Percentiles rank a stretch among this genome's conserved stretches.
Evolutionary conservation across 2,329 filamentous ascomycete species (phyloP).

Genomic region (Neodidymelliopsis sp.): DNA sequence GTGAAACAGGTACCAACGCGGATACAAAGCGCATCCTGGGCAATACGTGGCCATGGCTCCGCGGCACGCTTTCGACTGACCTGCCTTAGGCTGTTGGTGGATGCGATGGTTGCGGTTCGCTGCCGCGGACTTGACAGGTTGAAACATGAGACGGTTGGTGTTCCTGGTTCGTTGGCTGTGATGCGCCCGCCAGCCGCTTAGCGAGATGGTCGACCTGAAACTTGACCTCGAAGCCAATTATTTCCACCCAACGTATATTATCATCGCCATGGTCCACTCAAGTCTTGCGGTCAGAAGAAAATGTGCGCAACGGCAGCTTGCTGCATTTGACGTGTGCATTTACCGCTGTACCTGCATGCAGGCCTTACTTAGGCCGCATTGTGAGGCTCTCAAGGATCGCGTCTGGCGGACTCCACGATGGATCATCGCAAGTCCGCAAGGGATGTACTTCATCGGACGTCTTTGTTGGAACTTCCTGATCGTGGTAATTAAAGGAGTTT

Average conservation of each 20-base stretch:
- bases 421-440: slow-evolving; percentile 3
- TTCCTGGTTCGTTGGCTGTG: slow-evolving; percentile 16
- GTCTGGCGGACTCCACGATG: not conserved
- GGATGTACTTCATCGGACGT: too few species aligned
- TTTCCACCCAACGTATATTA: slow-evolving; percentile 11
- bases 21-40: slow-evolving; percentile 17
- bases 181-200: slow-evolving; percentile 10
- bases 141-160: slow-evolving; percentile 27
- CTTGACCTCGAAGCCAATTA: slow-evolving; percentile 5
- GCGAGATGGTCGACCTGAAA: slow-evolving; percentile 15
- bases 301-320: slow-evolving; percentile 1
- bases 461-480: too few species aligned
- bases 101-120: slow-evolving; percentile 20
- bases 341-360: not conserved
- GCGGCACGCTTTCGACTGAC: slow-evolving; percentile 9
- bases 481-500: too few species aligned
- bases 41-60: slow-evolving; percentile 19
- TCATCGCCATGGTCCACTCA: slow-evolving; percentile 6
- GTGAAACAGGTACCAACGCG: slow-evolving; percentile 33
- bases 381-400: not conserved
- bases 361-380: not conserved
- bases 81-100: slow-evolving; percentile 13
- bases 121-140: slow-evolving; percentile 18
- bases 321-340: slow-evolving; percentile 1
- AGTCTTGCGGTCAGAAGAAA: not conserved